These are phyloP conservation scores for Boletus fagicola DNA, from an alignment of 768 basidiomycete genomes.

Conservation along the genomic window DNA sequence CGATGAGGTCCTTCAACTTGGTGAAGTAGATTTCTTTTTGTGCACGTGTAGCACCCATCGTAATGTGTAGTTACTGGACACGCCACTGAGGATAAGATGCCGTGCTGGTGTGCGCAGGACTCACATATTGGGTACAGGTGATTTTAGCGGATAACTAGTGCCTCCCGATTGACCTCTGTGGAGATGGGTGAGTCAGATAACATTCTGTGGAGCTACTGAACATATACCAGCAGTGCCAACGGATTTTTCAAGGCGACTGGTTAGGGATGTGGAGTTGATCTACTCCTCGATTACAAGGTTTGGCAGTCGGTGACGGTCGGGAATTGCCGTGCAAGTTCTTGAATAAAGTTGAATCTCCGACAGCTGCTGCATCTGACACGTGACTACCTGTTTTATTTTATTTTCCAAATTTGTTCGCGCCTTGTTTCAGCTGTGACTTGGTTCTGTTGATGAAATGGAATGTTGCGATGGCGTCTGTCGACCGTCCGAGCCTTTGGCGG, in stretches of 20 bases:
- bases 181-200: slow-evolving; percentile 10
- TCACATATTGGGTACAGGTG: slow-evolving; percentile 27
- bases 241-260: slow-evolving; percentile 90
- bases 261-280: slow-evolving; percentile 20
- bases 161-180: slow-evolving; percentile 92
- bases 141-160: slow-evolving; percentile 43
- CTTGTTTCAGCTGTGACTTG: not conserved
- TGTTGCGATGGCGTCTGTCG: slow-evolving; percentile 70
- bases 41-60: slow-evolving; percentile 90
- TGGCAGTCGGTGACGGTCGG: slow-evolving; percentile 14
- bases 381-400: slow-evolving; percentile 6
- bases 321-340: slow-evolving; percentile 29
- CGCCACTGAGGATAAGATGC: not conserved
- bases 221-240: slow-evolving; percentile 75
- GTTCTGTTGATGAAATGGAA: slow-evolving; percentile 60
- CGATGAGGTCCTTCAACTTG: slow-evolving; percentile 91
- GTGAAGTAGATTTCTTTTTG: slow-evolving; percentile 90
- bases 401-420: not conserved
- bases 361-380: slow-evolving; percentile 9
- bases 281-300: slow-evolving; percentile 25
- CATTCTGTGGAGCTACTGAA: slow-evolving; percentile 2
- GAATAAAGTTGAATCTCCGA: slow-evolving; percentile 30
- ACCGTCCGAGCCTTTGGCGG: slow-evolving; percentile 47
- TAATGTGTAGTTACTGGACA: slow-evolving; percentile 29
- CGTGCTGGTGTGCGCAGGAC: slow-evolving; percentile 1